Conservation (phyloP, 2,329 filamentous ascomycete genomes). For the Chrysosporium queenslandicum region DNA sequence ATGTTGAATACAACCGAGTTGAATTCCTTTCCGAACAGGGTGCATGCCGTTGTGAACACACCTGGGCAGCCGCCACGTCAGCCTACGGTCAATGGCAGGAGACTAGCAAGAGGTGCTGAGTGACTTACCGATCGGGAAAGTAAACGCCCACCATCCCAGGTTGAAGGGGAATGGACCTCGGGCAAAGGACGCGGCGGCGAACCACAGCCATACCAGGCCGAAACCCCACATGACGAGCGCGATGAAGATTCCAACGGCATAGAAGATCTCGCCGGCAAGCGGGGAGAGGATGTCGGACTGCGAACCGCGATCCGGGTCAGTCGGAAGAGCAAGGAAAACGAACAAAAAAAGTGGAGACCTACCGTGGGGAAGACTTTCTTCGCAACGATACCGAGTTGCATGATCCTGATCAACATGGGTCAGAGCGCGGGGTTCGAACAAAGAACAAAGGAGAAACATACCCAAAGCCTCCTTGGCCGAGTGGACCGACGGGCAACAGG, state of each 20-base stretch:
- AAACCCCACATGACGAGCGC: constrained; percentile 50
- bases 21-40: constrained; percentile 15
- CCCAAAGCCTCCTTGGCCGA: constrained; percentile 56
- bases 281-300: constrained; percentile 27
- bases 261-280: constrained; percentile 45
- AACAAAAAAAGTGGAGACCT: constrained; percentile 12
- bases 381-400: constrained; percentile 40
- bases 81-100: too few relatives aligned
- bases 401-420: constrained; percentile 30
- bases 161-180: constrained; percentile 44
- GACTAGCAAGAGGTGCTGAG: not conserved
- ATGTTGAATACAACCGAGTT: constrained; percentile 15
- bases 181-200: constrained; percentile 42
- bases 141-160: constrained; percentile 52
- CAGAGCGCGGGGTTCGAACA: not conserved
- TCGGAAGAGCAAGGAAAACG: not conserved
- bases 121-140: constrained; percentile 42
- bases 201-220: constrained; percentile 46
- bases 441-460: constrained; percentile 23
- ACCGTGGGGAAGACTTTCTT: constrained; percentile 32
- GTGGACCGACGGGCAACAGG: constrained; percentile 56
- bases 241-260: constrained; percentile 47
- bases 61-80: constrained; percentile 3
- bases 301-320: constrained; percentile 1
- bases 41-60: constrained; percentile 17